Conservation (phyloP, 352 stramenopile species). For the Poterioochromonas sp. region DNA sequence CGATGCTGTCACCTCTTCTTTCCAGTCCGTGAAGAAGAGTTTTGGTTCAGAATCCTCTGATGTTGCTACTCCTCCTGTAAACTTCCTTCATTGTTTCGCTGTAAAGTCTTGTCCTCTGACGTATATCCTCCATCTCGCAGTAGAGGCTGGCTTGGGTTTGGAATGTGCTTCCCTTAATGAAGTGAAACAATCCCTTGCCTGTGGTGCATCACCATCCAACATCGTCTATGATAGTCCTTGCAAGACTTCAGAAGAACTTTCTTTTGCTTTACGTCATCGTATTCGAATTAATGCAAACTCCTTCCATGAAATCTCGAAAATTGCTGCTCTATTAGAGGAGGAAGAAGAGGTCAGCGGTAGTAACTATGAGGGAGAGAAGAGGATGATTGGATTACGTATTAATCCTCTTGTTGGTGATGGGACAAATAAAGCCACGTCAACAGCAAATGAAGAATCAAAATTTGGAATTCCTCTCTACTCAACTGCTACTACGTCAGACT, state of each 20-base stretch:
- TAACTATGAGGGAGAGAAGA: slow-evolving; percentile 30
- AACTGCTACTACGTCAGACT: background rate
- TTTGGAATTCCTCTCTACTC: slow-evolving; percentile 61
- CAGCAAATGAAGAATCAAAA: slow-evolving; percentile 73
- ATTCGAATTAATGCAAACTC: slow-evolving; percentile 83
- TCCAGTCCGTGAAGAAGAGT: background rate
- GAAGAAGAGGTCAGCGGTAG: too few species aligned
- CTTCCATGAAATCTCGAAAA: slow-evolving; percentile 69
- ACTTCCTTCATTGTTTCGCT: slow-evolving; percentile 63
- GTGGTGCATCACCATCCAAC: slow-evolving; percentile 42
- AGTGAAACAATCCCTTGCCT: slow-evolving; percentile 48
- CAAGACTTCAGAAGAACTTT: slow-evolving; percentile 72
- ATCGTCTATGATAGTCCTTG: slow-evolving; percentile 81
- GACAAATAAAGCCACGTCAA: slow-evolving; percentile 68
- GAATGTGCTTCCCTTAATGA: slow-evolving; percentile 52
- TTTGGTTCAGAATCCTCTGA: too few species aligned
- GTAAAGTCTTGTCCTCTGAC: slow-evolving; percentile 75
- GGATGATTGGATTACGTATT: slow-evolving; percentile 68
- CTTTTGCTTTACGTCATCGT: slow-evolving; percentile 59
- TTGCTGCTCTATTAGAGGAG: slow-evolving; percentile 49
- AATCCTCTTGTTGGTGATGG: slow-evolving; percentile 77
- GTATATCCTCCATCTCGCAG: slow-evolving; percentile 57
- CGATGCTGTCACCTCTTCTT: background rate
- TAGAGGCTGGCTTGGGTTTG: slow-evolving; percentile 46
- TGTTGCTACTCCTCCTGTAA: background rate